Conservation (phyloP, 257 asterid genomes). For the Solanum sitiens region DNA sequence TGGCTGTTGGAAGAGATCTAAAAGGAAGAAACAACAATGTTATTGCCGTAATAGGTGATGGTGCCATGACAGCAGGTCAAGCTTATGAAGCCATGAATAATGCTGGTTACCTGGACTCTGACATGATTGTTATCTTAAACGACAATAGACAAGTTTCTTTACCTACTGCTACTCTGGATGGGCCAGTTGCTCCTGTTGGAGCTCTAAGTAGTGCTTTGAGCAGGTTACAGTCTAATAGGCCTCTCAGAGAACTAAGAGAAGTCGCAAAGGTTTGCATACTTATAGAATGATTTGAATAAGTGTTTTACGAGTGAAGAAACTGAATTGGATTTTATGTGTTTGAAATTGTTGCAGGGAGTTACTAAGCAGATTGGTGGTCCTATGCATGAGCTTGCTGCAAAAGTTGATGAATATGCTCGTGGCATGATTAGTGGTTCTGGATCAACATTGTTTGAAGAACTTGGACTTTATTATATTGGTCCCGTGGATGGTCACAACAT, state of each 20-base stretch:
- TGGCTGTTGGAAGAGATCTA: conserved; percentile 95
- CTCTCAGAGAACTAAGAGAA: conserved; percentile 89
- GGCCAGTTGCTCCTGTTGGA: conserved; percentile 83
- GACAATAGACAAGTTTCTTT: conserved; percentile 96
- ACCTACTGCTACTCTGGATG: conserved; percentile 87
- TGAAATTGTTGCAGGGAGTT: conserved; percentile 60
- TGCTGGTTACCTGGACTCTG: conserved; percentile 91
- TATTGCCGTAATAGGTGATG: conserved; percentile 87
- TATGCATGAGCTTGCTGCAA: conserved; percentile 91
- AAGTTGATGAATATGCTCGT: conserved; percentile 96
- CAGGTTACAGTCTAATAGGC: conserved; percentile 76
- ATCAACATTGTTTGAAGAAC: conserved; percentile 85
- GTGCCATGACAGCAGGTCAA: conserved; percentile 98
- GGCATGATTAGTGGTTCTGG: conserved; percentile 94
- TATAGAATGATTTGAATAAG: neutral
- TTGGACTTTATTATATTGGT: conserved; percentile 89
- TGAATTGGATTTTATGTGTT: neutral
- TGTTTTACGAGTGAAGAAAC: neutral
- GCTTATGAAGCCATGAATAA: conserved; percentile 98
- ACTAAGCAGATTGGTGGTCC: conserved; percentile 95
- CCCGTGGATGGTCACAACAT: conserved; percentile 94
- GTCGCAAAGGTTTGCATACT: conserved; percentile 65
- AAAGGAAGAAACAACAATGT: conserved; percentile 68
- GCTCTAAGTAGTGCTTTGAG: conserved; percentile 89
- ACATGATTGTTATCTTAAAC: conserved; percentile 89